A percentile compares a stretch with the other conserved stretches of the same genome.
phyloP scores from a whole-genome alignment of 2,329 filamentous ascomycete species.

The Aphanocladium album region DNA sequence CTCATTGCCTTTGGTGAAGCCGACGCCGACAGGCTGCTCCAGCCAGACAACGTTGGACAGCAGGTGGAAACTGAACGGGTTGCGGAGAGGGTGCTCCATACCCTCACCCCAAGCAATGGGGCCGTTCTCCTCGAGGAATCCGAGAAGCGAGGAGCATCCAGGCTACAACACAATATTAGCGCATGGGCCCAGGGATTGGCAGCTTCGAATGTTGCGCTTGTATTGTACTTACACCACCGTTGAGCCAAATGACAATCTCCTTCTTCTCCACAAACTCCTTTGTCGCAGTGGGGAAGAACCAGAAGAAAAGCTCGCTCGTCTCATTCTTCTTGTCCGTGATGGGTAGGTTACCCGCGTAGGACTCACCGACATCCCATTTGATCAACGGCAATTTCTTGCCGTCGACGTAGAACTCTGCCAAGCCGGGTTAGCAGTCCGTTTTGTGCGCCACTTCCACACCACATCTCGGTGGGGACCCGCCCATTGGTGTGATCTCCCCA shows the following conservation, averaged over 20 bases:
- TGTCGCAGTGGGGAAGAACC: conserved; percentile 47
- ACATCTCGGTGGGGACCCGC: too few species aligned
- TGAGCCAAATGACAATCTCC: conserved; percentile 46
- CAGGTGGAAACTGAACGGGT: conserved; percentile 69
- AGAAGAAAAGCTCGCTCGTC: conserved; percentile 44
- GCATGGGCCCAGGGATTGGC: not conserved
- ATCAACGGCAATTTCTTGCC: conserved; percentile 59
- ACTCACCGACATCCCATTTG: conserved; percentile 57
- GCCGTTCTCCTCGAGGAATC: conserved; percentile 72
- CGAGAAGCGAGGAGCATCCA: conserved; percentile 59
- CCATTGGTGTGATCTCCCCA: not conserved
- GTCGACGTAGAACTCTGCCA: conserved; percentile 52
- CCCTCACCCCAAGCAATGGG: conserved; percentile 68
- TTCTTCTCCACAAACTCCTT: conserved; percentile 30
- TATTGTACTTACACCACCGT: conserved; percentile 31
- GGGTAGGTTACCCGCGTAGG: conserved; percentile 53
- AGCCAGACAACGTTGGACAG: conserved; percentile 74
- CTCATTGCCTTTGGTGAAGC: conserved; percentile 61
- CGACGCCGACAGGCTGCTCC: conserved; percentile 63
- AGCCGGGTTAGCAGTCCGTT: not conserved
- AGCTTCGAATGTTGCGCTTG: not conserved
- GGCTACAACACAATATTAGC: conserved; percentile 30
- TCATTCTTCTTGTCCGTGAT: conserved; percentile 40
- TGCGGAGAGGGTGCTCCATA: conserved; percentile 58
- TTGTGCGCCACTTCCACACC: not conserved